Conservation (phyloP, 108 stramenopile genomes). For the Nitzschia inconspicua region DNA sequence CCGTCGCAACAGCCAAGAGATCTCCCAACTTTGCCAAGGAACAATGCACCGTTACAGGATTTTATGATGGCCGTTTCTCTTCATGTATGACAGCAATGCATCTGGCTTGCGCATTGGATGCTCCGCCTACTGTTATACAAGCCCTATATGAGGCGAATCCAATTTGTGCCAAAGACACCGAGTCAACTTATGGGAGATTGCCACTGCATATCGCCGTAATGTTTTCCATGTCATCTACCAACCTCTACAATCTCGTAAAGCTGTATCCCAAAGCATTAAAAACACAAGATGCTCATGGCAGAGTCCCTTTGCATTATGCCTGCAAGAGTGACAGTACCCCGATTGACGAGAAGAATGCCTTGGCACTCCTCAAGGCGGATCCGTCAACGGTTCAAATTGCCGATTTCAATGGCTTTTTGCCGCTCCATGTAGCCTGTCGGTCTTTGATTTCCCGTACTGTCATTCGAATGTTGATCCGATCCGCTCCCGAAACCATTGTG, state of each 20-base stretch:
- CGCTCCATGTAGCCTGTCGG: conserved; percentile 21
- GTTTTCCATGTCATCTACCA: neutral
- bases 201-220: conserved; percentile 14
- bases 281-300: neutral
- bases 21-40: neutral
- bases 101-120: conserved; percentile 4
- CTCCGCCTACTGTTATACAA: conserved; percentile 4
- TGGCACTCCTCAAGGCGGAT: neutral
- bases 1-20: conserved; percentile 3
- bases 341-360: neutral
- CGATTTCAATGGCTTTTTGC: conserved; percentile 14
- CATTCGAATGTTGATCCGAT: conserved; percentile 16
- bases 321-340: conserved; percentile 16
- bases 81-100: conserved; percentile 11
- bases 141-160: conserved; percentile 5
- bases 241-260: neutral
- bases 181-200: neutral
- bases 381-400: conserved; percentile 2
- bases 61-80: conserved; percentile 9
- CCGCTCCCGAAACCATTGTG: conserved; percentile 7
- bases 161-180: neutral
- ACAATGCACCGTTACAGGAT: neutral
- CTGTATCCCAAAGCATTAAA: neutral
- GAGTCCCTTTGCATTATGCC: conserved; percentile 16
- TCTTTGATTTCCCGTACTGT: neutral